These are phyloP conservation scores for Mycena sp. DNA, from an alignment of 1,284 basidiomycete genomes.

Conservation along the genomic window DNA sequence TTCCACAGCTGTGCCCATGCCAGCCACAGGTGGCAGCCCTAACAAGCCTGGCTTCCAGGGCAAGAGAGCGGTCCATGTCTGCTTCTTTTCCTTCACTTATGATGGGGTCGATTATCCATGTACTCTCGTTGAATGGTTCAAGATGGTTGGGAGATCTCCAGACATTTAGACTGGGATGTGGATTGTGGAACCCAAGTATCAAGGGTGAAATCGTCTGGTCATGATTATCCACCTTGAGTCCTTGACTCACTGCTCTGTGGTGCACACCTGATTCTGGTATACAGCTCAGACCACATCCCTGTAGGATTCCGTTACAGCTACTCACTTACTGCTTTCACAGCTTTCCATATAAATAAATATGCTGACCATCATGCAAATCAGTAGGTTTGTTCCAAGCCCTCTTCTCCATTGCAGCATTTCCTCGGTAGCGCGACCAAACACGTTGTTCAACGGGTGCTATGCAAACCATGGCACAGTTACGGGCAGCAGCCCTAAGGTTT, in stretches of 20 bases:
- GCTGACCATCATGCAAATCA: no score
- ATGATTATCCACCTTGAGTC: not conserved
- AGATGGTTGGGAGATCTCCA: not conserved
- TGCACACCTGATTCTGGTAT: not conserved
- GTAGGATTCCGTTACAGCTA: not conserved
- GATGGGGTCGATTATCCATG: slow-evolving; percentile 15
- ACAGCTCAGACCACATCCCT: not conserved
- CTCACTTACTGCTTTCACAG: not conserved
- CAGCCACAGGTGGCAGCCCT: no score
- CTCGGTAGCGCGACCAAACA: no score
- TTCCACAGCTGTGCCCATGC: no score
- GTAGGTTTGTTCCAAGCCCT: no score
- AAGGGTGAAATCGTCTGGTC: not conserved
- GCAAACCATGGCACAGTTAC: no score
- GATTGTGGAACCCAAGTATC: slow-evolving; percentile 7
- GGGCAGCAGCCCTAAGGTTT: no score
- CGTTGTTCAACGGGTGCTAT: no score
- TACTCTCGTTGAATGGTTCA: slow-evolving; percentile 27
- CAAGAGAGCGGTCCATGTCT: no score
- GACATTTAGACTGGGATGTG: slow-evolving; percentile 22
- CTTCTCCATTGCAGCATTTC: no score
- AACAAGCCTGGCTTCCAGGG: no score
- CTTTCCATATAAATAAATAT: slow-evolving; percentile 3
- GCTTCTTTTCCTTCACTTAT: slow-evolving; percentile 22
- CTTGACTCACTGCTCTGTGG: not conserved